A percentile compares a stretch with the other conserved stretches of the same genome.
phyloP scores from a whole-genome alignment of 768 basidiomycete genomes.

The Naematelia encephala region DNA sequence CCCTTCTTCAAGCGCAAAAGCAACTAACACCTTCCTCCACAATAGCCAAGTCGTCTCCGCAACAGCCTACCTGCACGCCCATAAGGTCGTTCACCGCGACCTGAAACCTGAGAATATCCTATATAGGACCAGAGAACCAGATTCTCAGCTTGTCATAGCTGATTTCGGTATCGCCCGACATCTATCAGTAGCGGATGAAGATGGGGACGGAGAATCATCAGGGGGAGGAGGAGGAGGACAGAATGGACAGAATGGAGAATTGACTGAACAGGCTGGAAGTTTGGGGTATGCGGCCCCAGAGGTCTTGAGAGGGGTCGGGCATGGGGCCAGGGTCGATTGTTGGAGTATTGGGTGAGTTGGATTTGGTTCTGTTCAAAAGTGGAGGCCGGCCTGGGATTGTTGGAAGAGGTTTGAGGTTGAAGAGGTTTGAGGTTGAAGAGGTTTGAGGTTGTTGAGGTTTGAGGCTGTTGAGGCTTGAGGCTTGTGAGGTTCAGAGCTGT shows the following conservation, averaged over 20 bases:
- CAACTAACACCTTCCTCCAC: not conserved
- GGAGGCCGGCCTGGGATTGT: no score
- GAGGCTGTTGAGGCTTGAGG: no score
- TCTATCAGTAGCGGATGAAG: constrained; percentile 34
- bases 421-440: no score
- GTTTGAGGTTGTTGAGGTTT: no score
- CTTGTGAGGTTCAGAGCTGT: no score
- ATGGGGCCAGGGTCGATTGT: constrained; percentile 87
- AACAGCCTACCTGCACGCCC: constrained; percentile 81
- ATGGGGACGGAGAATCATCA: constrained; percentile 22
- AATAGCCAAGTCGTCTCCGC: constrained; percentile 74
- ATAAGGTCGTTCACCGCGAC: constrained; percentile 94
- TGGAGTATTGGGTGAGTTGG: constrained; percentile 89
- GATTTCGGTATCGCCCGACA: constrained; percentile 81
- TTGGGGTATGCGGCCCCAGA: constrained; percentile 86
- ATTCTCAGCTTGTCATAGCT: constrained; percentile 87
- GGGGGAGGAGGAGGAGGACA: not conserved
- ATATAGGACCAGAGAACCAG: constrained; percentile 69
- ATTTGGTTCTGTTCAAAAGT: no score
- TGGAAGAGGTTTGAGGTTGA: not conserved
- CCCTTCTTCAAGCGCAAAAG: not conserved
- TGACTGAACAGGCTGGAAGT: constrained; percentile 51
- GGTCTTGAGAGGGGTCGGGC: constrained; percentile 63
- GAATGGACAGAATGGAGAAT: constrained; percentile 4
- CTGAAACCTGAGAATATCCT: constrained; percentile 98